Percentiles rank a stretch among this genome's conserved stretches.
Conservation (phyloP, 1,284 basidiomycete genomes). For the Austroboletus novae-zelandiae region DNA sequence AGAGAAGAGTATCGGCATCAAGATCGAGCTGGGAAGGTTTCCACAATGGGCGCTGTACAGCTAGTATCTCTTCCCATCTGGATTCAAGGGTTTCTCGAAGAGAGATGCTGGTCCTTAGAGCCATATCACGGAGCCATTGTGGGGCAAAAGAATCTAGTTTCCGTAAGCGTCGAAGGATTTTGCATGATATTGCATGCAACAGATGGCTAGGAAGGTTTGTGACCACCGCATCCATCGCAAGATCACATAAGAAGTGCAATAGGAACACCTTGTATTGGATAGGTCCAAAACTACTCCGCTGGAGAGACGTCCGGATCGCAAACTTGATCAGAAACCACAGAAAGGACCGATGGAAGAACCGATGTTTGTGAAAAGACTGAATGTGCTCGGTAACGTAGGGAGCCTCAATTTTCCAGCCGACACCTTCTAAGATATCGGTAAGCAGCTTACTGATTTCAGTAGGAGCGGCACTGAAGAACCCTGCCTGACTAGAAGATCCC, state of each 20-base stretch:
- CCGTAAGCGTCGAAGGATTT: not conserved
- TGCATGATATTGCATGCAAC: not conserved
- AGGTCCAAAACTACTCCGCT: conserved; percentile 16
- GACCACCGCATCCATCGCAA: not conserved
- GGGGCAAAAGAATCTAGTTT: not conserved
- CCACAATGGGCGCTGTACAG: not conserved
- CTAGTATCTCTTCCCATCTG: not conserved
- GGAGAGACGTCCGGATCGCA: conserved; percentile 25
- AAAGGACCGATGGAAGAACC: conserved; percentile 4
- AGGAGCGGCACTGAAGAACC: too few species aligned
- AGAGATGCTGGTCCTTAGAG: not conserved
- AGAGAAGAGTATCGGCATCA: conserved; percentile 19
- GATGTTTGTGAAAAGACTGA: conserved; percentile 20
- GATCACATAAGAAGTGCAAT: not conserved
- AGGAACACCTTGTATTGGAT: not conserved
- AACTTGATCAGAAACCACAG: conserved; percentile 48
- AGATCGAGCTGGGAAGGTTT: not conserved
- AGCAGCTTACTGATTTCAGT: conserved; percentile 25
- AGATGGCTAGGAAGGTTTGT: not conserved
- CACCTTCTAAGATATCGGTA: conserved; percentile 38
- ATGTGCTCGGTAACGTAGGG: conserved; percentile 35
- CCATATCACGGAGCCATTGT: not conserved
- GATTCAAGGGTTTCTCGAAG: not conserved
- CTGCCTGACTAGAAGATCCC: not conserved
- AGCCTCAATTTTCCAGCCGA: conserved; percentile 24